Evolutionary conservation across 2,329 filamentous ascomycete species (phyloP), one percentile per base, ranked within the genome.

Genomic region (Aspergillus candidus): DNA sequence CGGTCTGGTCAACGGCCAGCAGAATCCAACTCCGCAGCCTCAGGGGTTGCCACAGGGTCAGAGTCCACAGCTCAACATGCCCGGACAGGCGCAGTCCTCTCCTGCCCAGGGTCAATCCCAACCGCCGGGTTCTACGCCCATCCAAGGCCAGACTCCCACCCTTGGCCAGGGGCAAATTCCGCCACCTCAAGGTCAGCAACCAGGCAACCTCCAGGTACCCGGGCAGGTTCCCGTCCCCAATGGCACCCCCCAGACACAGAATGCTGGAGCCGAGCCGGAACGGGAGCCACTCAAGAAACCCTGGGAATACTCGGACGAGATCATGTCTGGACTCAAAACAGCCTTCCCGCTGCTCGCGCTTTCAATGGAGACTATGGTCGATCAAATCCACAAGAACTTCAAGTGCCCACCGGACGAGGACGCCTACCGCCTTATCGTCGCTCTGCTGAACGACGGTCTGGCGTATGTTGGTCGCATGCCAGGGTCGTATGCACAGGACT

Each of bases 291-390:
- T 72, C 11, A 90, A 88, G 70, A 88, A 86, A 52, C 89, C 94
- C 1, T 97, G 93, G 93, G 93, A 98, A 62, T 84, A 94, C 57
- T 91, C 89, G 0, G 93, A 98, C 56, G 90, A 97, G 63, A 88
- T 98, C 48, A 89, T 95, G 77, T 86, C 89, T 30, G 86, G 89
- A 27, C 81, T 98, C 42, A 97, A 98, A 75, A 97, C 93, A 6
- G 90, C 91, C 0, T 98, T 97, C 74, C 93, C 93, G 17, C 77
- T 99, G 13, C 78, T 99, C 56, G 93, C 94, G 8, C 73, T 97
- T 35, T 96, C 91, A 0, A 97, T 99, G 93, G 93, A 99, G 71
- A 95, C 91, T 0, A 98, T 97, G 89, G 90, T 97, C 27, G 93
- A 98, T 62, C 91, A 97, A 68, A 95, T 98, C 47, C 86, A 93